phyloP scores from a whole-genome alignment of 345 rosid species.

The Lepidium aucheri region DNA sequence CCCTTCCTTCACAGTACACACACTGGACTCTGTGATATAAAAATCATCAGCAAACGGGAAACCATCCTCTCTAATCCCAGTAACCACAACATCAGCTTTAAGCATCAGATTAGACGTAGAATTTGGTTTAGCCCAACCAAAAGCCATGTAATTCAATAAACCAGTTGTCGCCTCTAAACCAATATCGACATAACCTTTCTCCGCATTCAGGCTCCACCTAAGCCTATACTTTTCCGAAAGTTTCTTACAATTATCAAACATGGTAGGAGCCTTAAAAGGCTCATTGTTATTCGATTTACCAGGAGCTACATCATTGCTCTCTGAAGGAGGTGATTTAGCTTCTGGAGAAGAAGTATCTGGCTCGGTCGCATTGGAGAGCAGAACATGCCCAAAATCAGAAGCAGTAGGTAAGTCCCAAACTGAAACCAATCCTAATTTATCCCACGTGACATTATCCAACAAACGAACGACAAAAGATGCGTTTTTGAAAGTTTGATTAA shows the following conservation, averaged over 20 bases:
- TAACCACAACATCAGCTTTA: constrained; percentile 71
- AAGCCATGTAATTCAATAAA: constrained; percentile 73
- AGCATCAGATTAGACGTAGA: constrained; percentile 46
- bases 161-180: constrained; percentile 73
- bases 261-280: constrained; percentile 38
- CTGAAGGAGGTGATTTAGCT: constrained; percentile 36
- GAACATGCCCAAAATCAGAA: constrained; percentile 74
- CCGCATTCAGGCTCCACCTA: constrained; percentile 66
- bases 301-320: not conserved
- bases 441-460: constrained; percentile 54
- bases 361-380: constrained; percentile 33
- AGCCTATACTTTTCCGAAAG: constrained; percentile 56
- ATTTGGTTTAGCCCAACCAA: constrained; percentile 78
- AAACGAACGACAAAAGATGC: constrained; percentile 53
- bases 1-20: constrained; percentile 54
- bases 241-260: constrained; percentile 76
- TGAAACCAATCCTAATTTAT: constrained; percentile 43
- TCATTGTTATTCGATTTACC: constrained; percentile 21
- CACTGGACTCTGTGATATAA: constrained; percentile 58
- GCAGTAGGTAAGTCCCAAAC: constrained; percentile 65
- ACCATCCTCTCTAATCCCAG: constrained; percentile 70
- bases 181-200: constrained; percentile 52
- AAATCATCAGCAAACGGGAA: constrained; percentile 82
- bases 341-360: constrained; percentile 24
- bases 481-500: constrained; percentile 63